These are phyloP conservation scores for Dryas octopetala DNA, from an alignment of 306 rosid species.

Conservation along the genomic window DNA sequence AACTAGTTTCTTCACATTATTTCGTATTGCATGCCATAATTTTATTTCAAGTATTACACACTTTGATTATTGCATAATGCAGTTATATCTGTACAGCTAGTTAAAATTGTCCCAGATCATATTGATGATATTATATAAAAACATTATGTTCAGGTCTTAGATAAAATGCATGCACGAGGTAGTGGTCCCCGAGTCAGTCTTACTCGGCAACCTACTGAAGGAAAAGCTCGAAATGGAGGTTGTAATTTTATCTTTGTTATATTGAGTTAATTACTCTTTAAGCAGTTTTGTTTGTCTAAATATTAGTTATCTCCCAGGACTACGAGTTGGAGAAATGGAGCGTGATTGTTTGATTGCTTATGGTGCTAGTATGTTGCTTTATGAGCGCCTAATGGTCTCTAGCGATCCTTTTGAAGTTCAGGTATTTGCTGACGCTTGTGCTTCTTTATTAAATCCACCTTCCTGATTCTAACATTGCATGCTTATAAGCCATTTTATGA, in stretches of 20 bases:
- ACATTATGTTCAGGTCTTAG: conserved; percentile 62
- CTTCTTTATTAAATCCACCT: not conserved
- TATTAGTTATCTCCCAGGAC: conserved; percentile 46
- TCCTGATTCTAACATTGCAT: not conserved
- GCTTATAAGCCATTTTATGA: not conserved
- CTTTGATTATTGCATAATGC: too few relatives aligned
- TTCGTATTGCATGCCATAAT: too few relatives aligned
- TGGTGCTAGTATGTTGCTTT: conserved; percentile 94
- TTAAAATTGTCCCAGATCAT: not conserved
- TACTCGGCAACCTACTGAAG: conserved; percentile 94
- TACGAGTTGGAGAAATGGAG: conserved; percentile 98
- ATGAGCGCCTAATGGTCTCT: conserved; percentile 86
- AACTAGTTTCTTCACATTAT: too few relatives aligned
- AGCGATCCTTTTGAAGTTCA: conserved; percentile 95
- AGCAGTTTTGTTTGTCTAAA: not conserved
- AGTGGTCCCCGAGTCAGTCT: conserved; percentile 70
- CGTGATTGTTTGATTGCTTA: conserved; percentile 94
- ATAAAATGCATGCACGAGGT: conserved; percentile 98
- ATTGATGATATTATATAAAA: not conserved
- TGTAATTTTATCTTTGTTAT: conserved; percentile 13
- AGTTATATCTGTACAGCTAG: not conserved
- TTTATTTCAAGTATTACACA: too few relatives aligned
- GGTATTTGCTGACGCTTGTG: conserved; percentile 39
- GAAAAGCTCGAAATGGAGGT: conserved; percentile 97
- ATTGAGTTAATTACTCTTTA: not conserved